These are phyloP conservation scores for Umbelopsis vinacea DNA, from an alignment of 192 early-diverging fungal species.

Conservation along the genomic window DNA sequence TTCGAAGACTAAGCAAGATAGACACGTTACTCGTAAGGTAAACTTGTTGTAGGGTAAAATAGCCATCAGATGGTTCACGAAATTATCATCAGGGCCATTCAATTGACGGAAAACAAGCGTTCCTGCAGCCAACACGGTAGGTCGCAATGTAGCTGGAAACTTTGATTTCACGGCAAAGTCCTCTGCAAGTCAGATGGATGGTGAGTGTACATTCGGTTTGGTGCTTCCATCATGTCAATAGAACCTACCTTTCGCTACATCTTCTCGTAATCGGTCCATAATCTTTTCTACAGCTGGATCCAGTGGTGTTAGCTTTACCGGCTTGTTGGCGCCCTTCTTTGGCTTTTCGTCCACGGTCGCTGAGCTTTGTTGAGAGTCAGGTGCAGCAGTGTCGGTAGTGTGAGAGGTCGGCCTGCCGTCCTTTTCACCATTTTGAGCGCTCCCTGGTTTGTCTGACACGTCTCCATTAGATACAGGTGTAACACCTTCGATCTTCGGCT, in stretches of 20 bases:
- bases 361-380: neutral
- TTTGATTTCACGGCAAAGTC: conserved; percentile 53
- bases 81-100: conserved; percentile 45
- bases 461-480: neutral
- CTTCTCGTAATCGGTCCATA: conserved; percentile 31
- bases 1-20: too few species aligned
- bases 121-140: conserved; percentile 44
- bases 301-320: conserved; percentile 29
- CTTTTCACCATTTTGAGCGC: conserved; percentile 11
- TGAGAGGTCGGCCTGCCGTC: conserved; percentile 22
- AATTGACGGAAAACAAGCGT: conserved; percentile 24
- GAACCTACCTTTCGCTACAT: conserved; percentile 39
- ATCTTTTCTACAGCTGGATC: conserved; percentile 37
- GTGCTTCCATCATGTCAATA: neutral
- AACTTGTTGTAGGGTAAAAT: conserved; percentile 60
- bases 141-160: conserved; percentile 50
- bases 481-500: neutral
- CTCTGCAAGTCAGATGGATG: conserved; percentile 31
- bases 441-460: neutral
- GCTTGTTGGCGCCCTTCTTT: neutral
- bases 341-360: neutral
- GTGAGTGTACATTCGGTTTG: neutral
- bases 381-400: neutral
- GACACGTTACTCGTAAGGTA: conserved; percentile 47
- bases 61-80: conserved; percentile 46